These are phyloP conservation scores for Pseudophaeomoniella oleicola DNA, from an alignment of 2,329 filamentous ascomycete genomes.

Conservation along the genomic window DNA sequence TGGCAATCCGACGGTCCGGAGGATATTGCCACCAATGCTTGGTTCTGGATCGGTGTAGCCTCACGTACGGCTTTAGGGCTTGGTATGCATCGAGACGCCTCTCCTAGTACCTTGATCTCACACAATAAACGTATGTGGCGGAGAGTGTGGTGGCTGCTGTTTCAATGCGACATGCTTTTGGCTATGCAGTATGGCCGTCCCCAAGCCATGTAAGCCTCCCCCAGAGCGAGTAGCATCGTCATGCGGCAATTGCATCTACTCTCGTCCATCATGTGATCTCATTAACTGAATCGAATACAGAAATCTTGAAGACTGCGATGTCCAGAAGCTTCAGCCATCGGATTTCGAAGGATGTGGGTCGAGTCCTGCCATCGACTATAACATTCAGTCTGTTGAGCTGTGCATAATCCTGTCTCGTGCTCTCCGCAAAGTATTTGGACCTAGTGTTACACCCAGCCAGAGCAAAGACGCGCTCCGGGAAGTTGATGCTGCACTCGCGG, in stretches of 20 bases:
- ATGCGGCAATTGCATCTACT: no score
- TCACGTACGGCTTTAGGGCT: slow-evolving; percentile 37
- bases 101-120: slow-evolving; percentile 24
- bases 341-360: slow-evolving; percentile 33
- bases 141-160: slow-evolving; percentile 27
- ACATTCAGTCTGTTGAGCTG: slow-evolving; percentile 34
- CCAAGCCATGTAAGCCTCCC: slow-evolving; percentile 15
- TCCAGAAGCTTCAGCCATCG: slow-evolving; percentile 25
- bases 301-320: slow-evolving; percentile 25
- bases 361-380: slow-evolving; percentile 28
- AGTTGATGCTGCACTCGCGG: slow-evolving; percentile 25
- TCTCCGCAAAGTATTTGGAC: slow-evolving; percentile 25
- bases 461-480: slow-evolving; percentile 26
- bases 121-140: slow-evolving; percentile 29
- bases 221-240: no score
- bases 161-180: slow-evolving; percentile 29
- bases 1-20: slow-evolving; percentile 43
- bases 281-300: slow-evolving; percentile 13
- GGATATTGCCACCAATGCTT: slow-evolving; percentile 39
- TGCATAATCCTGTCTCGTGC: slow-evolving; percentile 34
- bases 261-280: no score
- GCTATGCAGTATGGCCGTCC: slow-evolving; percentile 35
- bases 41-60: slow-evolving; percentile 39
- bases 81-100: slow-evolving; percentile 36
- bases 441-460: slow-evolving; percentile 22